Evolutionary conservation across 1,284 basidiomycete species (phyloP), one percentile per base, ranked within the genome.

Genomic region (Rhodotorula sp.): DNA sequence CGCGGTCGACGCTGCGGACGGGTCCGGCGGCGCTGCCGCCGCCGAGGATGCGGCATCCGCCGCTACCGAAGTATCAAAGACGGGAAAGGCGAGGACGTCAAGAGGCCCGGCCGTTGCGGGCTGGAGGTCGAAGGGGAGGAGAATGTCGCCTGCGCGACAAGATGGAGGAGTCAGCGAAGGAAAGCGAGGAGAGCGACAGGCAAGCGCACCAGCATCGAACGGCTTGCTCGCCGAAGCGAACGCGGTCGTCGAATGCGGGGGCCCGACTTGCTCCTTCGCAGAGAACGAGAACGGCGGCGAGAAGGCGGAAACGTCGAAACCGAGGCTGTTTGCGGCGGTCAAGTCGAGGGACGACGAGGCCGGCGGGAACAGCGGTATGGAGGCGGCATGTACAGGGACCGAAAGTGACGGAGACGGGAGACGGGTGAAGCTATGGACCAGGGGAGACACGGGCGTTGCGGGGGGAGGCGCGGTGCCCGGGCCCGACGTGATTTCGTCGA

Each of bases 61-160:
- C 22, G 48, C 19, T n/a, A n/a, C n/a, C 9, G 44, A 17, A 4
- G 44, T 13, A 44, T 44, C 44, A 19, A 44, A 44, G 15, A 44
- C 21, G 15, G 44, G 44, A 44, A 44, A 44, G 21, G 44, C 44
- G 44, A 44, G 44, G 51, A 61, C 27, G 22, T 61, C 56, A 32
- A 37, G 22, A 21, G 34, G 37, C 8, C 41, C 34, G 53, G 32
- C 29, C 15, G 36, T 25, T 10, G 67, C 32, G 25, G 37, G 51
- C n/a, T 59, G 50, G 37, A 72, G 54, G 61, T 72, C 64, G 32
- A 69, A 72, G 32, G 67, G 66, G 17, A 61, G 55, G 27, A 54
- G 41, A 19, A 64, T 64, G 56, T 72, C 64, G 61, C 67, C 71
- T 72, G 48, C 17, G 21, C 32, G 25, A 15, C 13, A n/a, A 2